These are phyloP conservation scores for Nigrospora oryzae DNA, from an alignment of 2,329 filamentous ascomycete species.

Conservation along the genomic window DNA sequence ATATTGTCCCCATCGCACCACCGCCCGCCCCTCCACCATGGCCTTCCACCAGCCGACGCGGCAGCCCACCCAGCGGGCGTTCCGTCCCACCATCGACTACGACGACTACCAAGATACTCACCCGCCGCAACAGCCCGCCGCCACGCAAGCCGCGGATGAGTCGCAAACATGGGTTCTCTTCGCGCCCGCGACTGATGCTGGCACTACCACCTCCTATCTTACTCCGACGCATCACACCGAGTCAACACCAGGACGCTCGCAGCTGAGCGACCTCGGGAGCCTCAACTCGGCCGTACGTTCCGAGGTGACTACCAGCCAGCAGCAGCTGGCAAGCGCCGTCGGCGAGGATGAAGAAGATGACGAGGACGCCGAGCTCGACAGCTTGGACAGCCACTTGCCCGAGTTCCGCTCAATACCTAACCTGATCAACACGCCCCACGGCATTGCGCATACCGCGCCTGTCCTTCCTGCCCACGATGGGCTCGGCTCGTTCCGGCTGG, in stretches of 20 bases:
- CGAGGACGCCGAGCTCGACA: conserved; percentile 79
- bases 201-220: conserved; percentile 55
- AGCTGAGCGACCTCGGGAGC: conserved; percentile 73
- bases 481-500: conserved; percentile 70
- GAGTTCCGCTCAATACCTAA: conserved; percentile 65
- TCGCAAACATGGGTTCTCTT: conserved; percentile 96
- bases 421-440: conserved; percentile 29
- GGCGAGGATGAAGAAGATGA: conserved; percentile 42
- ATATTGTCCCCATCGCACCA: neutral
- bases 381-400: conserved; percentile 82
- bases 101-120: conserved; percentile 27
- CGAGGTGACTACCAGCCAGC: conserved; percentile 36
- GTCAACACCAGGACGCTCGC: conserved; percentile 59
- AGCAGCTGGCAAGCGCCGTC: conserved; percentile 26
- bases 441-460: conserved; percentile 49
- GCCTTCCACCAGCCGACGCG: conserved; percentile 53
- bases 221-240: conserved; percentile 61
- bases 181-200: conserved; percentile 58
- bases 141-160: conserved; percentile 45
- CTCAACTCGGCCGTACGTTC: conserved; percentile 62
- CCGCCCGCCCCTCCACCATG: conserved; percentile 25
- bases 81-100: conserved; percentile 27
- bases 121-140: conserved; percentile 18
- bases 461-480: conserved; percentile 91
- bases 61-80: conserved; percentile 40